Percentiles rank a stretch among this genome's conserved stretches.
These are phyloP conservation scores for Plasmodium gonderi DNA, from an alignment of 169 alveolate genomes.

Conservation along the genomic window DNA sequence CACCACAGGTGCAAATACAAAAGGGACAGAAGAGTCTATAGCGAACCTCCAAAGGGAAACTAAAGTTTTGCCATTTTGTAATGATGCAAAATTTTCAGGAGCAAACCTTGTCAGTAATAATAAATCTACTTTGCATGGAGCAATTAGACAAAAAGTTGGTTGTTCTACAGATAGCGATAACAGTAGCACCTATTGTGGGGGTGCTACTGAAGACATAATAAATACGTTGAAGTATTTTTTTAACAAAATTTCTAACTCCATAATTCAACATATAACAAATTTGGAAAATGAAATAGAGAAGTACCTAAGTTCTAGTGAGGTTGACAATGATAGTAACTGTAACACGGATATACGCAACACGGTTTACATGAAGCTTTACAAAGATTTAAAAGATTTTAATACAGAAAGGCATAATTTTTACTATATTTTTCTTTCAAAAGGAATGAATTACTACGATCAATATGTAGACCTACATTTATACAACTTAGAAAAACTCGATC, in stretches of 20 bases:
- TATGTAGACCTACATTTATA: conserved; percentile 70
- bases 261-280: conserved; percentile 44
- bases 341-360: conserved; percentile 40
- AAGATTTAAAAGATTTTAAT: conserved; percentile 34
- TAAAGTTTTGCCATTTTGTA: not conserved
- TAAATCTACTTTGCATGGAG: not conserved
- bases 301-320: not conserved
- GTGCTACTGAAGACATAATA: not conserved
- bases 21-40: not conserved
- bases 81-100: not conserved
- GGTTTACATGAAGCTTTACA: conserved; percentile 40
- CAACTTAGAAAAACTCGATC: conserved; percentile 28
- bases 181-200: not conserved
- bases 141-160: not conserved
- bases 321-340: not conserved
- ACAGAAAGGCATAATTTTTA: conserved; percentile 12
- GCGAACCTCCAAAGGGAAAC: not conserved
- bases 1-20: not conserved
- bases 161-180: not conserved
- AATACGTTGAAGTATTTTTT: conserved; percentile 10
- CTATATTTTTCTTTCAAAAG: conserved; percentile 47
- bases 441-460: conserved; percentile 37
- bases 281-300: conserved; percentile 65
- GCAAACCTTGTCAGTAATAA: conserved; percentile 1
- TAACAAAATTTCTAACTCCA: conserved; percentile 25